These are phyloP conservation scores for Neopestalotiopsis sp. DNA, from an alignment of 2,329 filamentous ascomycete genomes.

Conservation along the genomic window DNA sequence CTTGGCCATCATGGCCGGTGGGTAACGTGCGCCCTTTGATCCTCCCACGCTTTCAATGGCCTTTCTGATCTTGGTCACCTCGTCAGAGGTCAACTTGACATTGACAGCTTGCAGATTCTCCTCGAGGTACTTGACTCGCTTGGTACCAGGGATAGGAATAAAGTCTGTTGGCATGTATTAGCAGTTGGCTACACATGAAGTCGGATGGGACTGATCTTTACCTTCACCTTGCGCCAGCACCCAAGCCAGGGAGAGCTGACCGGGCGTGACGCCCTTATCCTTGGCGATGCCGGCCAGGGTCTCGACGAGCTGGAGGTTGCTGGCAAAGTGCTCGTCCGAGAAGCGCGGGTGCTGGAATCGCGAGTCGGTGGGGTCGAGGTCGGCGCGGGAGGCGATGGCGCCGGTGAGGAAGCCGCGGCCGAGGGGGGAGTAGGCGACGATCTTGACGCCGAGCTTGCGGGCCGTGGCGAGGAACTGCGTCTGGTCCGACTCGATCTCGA, in stretches of 20 bases:
- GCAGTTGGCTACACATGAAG: background rate
- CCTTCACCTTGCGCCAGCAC: slow-evolving; percentile 52
- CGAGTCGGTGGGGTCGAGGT: slow-evolving; percentile 49
- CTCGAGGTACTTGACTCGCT: slow-evolving; percentile 37
- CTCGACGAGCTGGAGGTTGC: slow-evolving; percentile 46
- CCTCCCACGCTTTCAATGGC: slow-evolving; percentile 37
- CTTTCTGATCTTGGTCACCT: slow-evolving; percentile 41
- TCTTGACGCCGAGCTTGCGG: slow-evolving; percentile 57
- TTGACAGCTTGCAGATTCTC: slow-evolving; percentile 39
- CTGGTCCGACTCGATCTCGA: slow-evolving; percentile 61
- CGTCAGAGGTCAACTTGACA: slow-evolving; percentile 40
- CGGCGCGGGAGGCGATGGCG: slow-evolving; percentile 45
- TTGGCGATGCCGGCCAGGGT: slow-evolving; percentile 33
- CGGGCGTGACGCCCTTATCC: slow-evolving; percentile 46
- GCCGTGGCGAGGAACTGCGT: slow-evolving; percentile 55
- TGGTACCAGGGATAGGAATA: slow-evolving; percentile 43
- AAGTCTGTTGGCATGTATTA: slow-evolving; percentile 46
- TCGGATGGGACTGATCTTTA: background rate
- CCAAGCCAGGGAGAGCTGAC: slow-evolving; percentile 62
- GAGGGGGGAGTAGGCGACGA: slow-evolving; percentile 59
- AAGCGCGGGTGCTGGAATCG: slow-evolving; percentile 47
- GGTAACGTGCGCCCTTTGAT: slow-evolving; percentile 20
- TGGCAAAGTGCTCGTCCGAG: slow-evolving; percentile 52
- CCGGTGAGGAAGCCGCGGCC: slow-evolving; percentile 22
- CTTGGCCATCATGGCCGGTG: slow-evolving; percentile 16